Base-by-base conservation (phyloP, 768 basidiomycete genomes). In the Hypsizygus marmoreus region DNA sequence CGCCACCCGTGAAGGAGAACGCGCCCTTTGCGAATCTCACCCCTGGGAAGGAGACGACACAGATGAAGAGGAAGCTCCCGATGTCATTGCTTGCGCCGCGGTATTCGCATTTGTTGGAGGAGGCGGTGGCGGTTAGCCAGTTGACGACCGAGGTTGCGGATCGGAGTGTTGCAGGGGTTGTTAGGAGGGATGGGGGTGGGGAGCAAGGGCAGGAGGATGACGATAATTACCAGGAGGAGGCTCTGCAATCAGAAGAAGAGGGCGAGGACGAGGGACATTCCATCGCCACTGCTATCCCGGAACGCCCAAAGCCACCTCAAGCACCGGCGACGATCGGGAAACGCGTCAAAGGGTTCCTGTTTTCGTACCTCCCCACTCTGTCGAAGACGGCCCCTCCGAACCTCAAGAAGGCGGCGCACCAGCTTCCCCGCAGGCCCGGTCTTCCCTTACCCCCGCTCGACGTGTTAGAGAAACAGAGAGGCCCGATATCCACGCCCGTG, bases 401-500 rank as follows among this genome's bases (percentile, higher is more conserved):
- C 4, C 36, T 57, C 14, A 51, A 57, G 24, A 60, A 59, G 13
- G 24, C 31, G 9, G 57, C 44, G 11, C 32, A 51, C 8, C 41
- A 53, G 16, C 52, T 53, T 19, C 56, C 58, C 2, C 63, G 58
- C 24, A 51, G 59, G 25, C 75, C 71, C 0, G 73, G 79, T 4
- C 71, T 82, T 5, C 77, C 79, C 2, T 70, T 78, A 6, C 84
- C 83, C 3, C 84, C 84, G 0, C 69, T 67, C 6, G 80, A 77
- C 26, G 44, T 80, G 14, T 68, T 76, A 13, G 67, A 68, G 45
- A 77, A 78, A 43, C 60, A 63, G 12, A 76, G 84, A 2, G 76
- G 71, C 4, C 84, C 83, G 1, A 71, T 88, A 11, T 55, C 62
- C 11, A 88, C 87, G 0, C 87, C 86, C 4, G 74, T 65, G 8